A percentile compares a stretch with the other conserved stretches of the same genome.
phyloP scores from a whole-genome alignment of 2,329 filamentous ascomycete species.

The Dactylonectria macrodidyma region DNA sequence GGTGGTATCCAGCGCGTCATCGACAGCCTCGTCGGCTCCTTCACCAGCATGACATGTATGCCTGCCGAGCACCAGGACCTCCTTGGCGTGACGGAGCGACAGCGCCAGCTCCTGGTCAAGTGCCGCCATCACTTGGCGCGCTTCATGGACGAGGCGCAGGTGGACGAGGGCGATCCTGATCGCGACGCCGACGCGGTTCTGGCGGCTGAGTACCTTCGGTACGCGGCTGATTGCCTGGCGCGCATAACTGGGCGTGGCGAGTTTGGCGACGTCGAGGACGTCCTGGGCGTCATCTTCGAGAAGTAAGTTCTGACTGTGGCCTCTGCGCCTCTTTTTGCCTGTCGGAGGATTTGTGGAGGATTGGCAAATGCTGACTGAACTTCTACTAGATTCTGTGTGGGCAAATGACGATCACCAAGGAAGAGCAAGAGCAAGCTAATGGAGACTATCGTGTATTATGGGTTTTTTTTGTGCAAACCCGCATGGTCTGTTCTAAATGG shows the following conservation, averaged over 20 bases:
- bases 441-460: slow-evolving; percentile 19
- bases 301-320: slow-evolving; percentile 75
- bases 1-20: slow-evolving; percentile 81
- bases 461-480: slow-evolving; percentile 17
- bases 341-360: slow-evolving; percentile 8
- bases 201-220: slow-evolving; percentile 89
- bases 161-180: slow-evolving; percentile 59
- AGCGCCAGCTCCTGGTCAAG: slow-evolving; percentile 83
- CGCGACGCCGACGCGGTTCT: slow-evolving; percentile 82
- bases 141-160: slow-evolving; percentile 75
- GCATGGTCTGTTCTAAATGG: slow-evolving; percentile 16
- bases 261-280: slow-evolving; percentile 92
- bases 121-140: slow-evolving; percentile 81
- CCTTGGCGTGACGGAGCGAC: slow-evolving; percentile 90
- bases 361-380: slow-evolving; percentile 37
- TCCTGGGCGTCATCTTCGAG: slow-evolving; percentile 96
- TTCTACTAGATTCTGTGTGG: slow-evolving; percentile 61
- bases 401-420: slow-evolving; percentile 53
- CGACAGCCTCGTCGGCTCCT: slow-evolving; percentile 75
- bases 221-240: slow-evolving; percentile 84
- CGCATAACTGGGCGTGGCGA: slow-evolving; percentile 90
- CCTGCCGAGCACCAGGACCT: slow-evolving; percentile 84
- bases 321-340: slow-evolving; percentile 14
- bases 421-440: neutral
- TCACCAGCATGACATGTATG: slow-evolving; percentile 79